Base-by-base conservation (phyloP, 768 basidiomycete species). In the Pulveroboletus ravenelii region DNA sequence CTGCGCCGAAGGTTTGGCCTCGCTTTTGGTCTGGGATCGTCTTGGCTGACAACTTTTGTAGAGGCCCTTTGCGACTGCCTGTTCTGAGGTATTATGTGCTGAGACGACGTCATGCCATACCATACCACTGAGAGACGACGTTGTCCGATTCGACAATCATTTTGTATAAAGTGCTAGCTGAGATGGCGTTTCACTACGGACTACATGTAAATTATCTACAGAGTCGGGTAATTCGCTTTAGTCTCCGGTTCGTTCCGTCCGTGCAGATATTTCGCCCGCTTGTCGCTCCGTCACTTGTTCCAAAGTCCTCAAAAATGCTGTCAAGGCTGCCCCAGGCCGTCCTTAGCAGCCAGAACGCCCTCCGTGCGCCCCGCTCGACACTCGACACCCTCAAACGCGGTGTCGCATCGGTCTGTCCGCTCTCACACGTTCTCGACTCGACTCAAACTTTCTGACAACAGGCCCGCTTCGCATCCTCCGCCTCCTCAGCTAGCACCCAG, bases 281-380 rank as follows among this genome's bases (percentile, higher is more conserved):
- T 42, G 77, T 77, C 74, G 77, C 75, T 67, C 64, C 60, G 67
- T 66, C 52, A 64, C 63, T 67, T 68, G 63, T 62, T 62, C 64
- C 70, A 77, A 78, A 77, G 68, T 68, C 66, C 71, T 67, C 67
- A 73, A 83, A 80, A 87, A 89, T 89, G 87, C 71, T 89, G 69
- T 82, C 85, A 71, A 89, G 84, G 84, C 79, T 88, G 74, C 82
- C 85, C 68, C 79, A 80, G 72, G 80, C 81, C 72, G 79, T 79
- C 73, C 76, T 87, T 69, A 82, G 75, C 71, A 79, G 75, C 66
- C 78, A 77, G 57, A 71, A 74, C 59, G 71, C 70, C 55, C 59
- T 74, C 53, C 72, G 76, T 51, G 69, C 73, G 51, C 65, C 78
- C 51, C 79, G 76, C 54, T 70, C 78, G 45, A 63, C 73, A 45